Conservation (phyloP, 768 basidiomycete species). For the Hygrophorus pudorinus region DNA sequence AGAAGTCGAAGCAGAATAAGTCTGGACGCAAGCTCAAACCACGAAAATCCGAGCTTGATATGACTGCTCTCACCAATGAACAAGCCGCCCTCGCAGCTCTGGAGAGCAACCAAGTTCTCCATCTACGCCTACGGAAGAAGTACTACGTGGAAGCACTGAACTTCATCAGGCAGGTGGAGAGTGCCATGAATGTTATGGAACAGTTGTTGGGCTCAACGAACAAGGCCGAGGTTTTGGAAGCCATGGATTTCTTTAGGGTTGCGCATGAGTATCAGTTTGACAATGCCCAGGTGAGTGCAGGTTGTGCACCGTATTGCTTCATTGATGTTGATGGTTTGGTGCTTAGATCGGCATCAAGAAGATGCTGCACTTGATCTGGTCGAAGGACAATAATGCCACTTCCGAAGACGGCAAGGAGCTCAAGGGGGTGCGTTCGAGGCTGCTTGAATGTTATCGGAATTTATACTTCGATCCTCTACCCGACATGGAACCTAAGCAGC, state of each 20-base stretch:
- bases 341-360: slow-evolving; percentile 78
- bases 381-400: slow-evolving; percentile 87
- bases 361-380: slow-evolving; percentile 97
- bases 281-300: slow-evolving; percentile 49
- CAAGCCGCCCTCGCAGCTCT: slow-evolving; percentile 62
- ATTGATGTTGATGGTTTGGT: slow-evolving; percentile 5
- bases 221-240: slow-evolving; percentile 75
- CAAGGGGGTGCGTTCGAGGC: slow-evolving; percentile 77
- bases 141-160: slow-evolving; percentile 79
- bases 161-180: slow-evolving; percentile 59
- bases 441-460: slow-evolving; percentile 81
- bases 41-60: slow-evolving; percentile 63
- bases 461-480: slow-evolving; percentile 83
- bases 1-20: slow-evolving; percentile 27
- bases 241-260: slow-evolving; percentile 84
- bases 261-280: slow-evolving; percentile 75
- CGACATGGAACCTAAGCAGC: slow-evolving; percentile 69
- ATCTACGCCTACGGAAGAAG: slow-evolving; percentile 67
- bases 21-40: slow-evolving; percentile 39
- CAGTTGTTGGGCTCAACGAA: slow-evolving; percentile 79
- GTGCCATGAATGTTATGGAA: slow-evolving; percentile 60
- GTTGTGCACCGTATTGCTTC: slow-evolving; percentile 8
- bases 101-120: slow-evolving; percentile 53
- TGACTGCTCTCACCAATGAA: slow-evolving; percentile 57
- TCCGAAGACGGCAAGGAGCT: slow-evolving; percentile 55